These are phyloP conservation scores for Rhodotorula diobovata DNA, from an alignment of 768 basidiomycete genomes.

Conservation along the genomic window DNA sequence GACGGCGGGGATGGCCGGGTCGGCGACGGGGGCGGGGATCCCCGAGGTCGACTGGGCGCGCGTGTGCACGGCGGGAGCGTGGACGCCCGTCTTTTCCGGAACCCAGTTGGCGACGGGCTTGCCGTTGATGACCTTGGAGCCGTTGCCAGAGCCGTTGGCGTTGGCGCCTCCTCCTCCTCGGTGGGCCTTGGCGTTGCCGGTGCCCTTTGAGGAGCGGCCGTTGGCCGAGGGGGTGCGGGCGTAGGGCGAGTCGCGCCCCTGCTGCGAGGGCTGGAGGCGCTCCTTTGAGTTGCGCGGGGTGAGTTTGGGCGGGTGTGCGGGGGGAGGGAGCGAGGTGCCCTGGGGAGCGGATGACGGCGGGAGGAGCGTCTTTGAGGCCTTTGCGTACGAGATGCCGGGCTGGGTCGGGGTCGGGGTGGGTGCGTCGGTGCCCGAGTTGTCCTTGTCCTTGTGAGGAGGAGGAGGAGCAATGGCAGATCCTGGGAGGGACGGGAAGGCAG, in stretches of 20 bases:
- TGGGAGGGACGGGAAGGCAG: constrained; percentile 25
- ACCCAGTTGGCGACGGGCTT: not conserved
- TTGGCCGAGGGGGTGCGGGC: not conserved
- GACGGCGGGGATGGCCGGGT: constrained; percentile 12
- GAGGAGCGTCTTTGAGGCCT: constrained; percentile 43
- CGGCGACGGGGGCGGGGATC: not conserved
- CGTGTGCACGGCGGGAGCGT: constrained; percentile 18
- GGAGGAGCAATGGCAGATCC: not conserved
- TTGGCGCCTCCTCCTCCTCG: not conserved
- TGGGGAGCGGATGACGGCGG: constrained; percentile 17
- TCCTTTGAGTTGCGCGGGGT: not conserved
- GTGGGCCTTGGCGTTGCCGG: too few species aligned
- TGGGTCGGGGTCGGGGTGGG: constrained; percentile 53
- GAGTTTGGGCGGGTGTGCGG: not conserved
- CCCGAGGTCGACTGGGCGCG: not conserved
- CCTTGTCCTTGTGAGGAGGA: not conserved
- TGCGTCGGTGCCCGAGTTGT: not conserved
- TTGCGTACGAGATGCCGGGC: constrained; percentile 54
- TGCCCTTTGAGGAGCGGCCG: too few species aligned
- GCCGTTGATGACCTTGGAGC: not conserved
- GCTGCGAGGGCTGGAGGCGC: constrained; percentile 3
- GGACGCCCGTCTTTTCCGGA: constrained; percentile 39
- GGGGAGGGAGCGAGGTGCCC: constrained; percentile 17
- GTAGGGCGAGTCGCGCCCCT: constrained; percentile 26
- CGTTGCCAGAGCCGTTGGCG: not conserved